Evolutionary conservation across 345 rosid species (phyloP).

Genomic region (Eucalyptus fibrosa): DNA sequence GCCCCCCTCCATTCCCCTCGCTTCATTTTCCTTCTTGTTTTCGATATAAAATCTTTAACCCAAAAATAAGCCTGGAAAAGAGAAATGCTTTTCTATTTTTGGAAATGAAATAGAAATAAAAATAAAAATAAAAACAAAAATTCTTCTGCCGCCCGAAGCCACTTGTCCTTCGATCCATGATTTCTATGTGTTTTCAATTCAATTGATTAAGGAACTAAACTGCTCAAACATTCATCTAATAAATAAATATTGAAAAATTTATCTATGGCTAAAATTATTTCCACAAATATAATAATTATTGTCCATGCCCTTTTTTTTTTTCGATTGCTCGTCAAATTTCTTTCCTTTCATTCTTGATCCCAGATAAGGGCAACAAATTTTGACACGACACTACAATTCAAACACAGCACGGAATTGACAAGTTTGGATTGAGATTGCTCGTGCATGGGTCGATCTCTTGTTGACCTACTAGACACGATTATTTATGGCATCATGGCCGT

Average conservation of each 20-base stretch:
- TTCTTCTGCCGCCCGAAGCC: background rate
- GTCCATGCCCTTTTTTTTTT: rapidly evolving
- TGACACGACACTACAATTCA: too few relatives aligned
- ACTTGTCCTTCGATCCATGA: background rate
- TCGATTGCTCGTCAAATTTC: background rate
- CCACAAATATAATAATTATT: too few relatives aligned
- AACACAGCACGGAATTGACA: background rate
- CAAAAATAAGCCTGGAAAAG: too few relatives aligned
- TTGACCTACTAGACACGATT: background rate
- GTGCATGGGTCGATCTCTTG: rapidly evolving
- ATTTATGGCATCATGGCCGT: background rate
- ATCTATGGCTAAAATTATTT: too few relatives aligned
- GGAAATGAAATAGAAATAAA: background rate
- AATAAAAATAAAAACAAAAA: too few relatives aligned
- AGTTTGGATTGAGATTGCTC: background rate
- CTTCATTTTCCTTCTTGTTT: background rate
- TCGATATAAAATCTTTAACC: background rate
- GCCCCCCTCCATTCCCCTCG: background rate
- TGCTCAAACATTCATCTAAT: background rate
- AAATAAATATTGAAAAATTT: too few relatives aligned
- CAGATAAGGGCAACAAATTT: background rate
- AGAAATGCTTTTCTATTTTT: too few relatives aligned
- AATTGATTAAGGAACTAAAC: too few relatives aligned
- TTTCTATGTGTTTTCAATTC: background rate
- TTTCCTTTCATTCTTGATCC: rapidly evolving